phyloP scores from a whole-genome alignment of 306 rosid species.

The Ziziphus jujuba region DNA sequence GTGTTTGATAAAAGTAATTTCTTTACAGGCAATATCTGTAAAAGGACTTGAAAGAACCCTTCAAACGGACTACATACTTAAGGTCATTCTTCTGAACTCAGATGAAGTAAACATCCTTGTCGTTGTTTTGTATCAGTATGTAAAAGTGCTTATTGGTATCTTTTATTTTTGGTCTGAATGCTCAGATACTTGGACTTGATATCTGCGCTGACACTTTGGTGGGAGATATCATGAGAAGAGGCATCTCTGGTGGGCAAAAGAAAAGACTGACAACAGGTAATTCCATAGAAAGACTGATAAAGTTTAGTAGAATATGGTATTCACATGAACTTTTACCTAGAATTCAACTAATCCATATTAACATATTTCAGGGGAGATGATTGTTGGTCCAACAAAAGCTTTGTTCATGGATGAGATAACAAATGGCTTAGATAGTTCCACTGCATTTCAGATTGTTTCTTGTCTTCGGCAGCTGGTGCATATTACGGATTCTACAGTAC shows the following conservation, averaged over 20 bases:
- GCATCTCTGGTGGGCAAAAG: conserved; percentile 82
- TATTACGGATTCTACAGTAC: conserved; percentile 62
- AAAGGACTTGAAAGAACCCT: conserved; percentile 34
- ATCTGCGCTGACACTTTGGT: conserved; percentile 60
- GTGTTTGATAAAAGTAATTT: neutral
- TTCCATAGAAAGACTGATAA: conserved; percentile 13
- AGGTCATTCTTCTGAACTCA: conserved; percentile 22
- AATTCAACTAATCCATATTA: neutral
- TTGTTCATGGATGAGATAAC: conserved; percentile 90
- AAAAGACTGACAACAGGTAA: conserved; percentile 75
- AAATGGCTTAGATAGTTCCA: conserved; percentile 85
- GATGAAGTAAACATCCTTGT: neutral
- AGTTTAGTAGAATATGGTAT: neutral
- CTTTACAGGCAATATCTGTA: conserved; percentile 38
- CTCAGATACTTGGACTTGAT: conserved; percentile 73
- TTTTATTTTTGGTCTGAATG: neutral
- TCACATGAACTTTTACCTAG: neutral
- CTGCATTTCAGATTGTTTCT: conserved; percentile 71
- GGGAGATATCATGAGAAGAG: conserved; percentile 68
- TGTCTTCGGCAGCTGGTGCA: conserved; percentile 79
- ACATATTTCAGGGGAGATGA: conserved; percentile 71
- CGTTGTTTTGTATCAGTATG: neutral
- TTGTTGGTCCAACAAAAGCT: conserved; percentile 73
- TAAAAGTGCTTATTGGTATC: neutral
- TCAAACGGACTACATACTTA: conserved; percentile 48